A percentile compares a stretch with the other conserved stretches of the same genome.
Conservation (phyloP, 257 asterid species). For the Catharanthus roseus region DNA sequence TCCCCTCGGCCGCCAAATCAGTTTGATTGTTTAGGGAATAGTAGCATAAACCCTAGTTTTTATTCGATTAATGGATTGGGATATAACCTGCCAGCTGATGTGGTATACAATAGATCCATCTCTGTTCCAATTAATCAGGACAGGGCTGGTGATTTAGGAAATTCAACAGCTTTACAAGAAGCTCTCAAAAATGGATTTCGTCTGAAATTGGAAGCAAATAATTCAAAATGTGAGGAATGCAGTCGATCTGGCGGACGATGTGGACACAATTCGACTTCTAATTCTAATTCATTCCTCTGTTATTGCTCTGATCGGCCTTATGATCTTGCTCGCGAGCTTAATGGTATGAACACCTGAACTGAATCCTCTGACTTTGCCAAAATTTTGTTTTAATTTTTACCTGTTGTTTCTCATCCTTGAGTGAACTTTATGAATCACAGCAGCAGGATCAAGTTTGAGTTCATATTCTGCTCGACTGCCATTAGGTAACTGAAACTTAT, state of each 20-base stretch:
- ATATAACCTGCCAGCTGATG: too few relatives aligned
- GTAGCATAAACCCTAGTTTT: background rate
- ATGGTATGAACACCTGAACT: constrained; percentile 1
- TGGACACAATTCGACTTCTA: constrained; percentile 22
- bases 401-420: too few relatives aligned
- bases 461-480: background rate
- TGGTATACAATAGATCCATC: background rate
- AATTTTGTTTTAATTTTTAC: too few relatives aligned
- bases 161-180: background rate
- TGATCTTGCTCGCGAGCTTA: background rate
- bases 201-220: constrained; percentile 36
- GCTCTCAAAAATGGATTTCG: constrained; percentile 41
- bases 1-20: background rate
- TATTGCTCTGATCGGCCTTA: constrained; percentile 13
- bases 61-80: background rate
- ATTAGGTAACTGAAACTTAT: too few relatives aligned
- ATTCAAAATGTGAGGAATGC: constrained; percentile 26
- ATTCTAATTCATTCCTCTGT: constrained; percentile 27
- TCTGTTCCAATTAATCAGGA: constrained; percentile 3
- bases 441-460: too few relatives aligned
- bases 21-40: constrained; percentile 15
- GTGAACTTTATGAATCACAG: too few relatives aligned
- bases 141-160: background rate
- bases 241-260: constrained; percentile 36
- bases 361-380: too few relatives aligned